phyloP scores from a whole-genome alignment of 2,329 filamentous ascomycete species.

The Trichoderma citrinoviride region DNA sequence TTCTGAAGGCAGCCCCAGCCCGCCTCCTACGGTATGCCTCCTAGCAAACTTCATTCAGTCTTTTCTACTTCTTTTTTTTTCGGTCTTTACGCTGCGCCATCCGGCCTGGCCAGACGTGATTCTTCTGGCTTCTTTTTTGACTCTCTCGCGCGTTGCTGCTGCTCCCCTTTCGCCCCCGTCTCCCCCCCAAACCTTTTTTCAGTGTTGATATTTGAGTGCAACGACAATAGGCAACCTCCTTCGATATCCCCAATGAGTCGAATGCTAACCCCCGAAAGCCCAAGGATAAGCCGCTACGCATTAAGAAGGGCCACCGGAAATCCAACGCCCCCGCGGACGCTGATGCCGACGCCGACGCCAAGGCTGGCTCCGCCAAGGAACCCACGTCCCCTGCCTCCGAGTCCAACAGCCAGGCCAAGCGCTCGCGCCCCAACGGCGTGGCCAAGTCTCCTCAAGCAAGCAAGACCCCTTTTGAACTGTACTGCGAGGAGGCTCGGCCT shows the following conservation, averaged over 20 bases:
- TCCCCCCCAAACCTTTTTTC: constrained; percentile 24
- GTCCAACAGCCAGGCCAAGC: constrained; percentile 39
- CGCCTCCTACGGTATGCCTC: constrained; percentile 68
- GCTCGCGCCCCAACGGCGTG: constrained; percentile 40
- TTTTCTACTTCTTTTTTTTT: not conserved
- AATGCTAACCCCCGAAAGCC: constrained; percentile 53
- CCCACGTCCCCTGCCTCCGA: constrained; percentile 51
- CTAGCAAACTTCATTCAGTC: not conserved
- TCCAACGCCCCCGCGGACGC: constrained; percentile 42
- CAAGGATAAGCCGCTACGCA: constrained; percentile 73
- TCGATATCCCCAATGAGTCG: constrained; percentile 34
- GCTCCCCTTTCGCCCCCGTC: constrained; percentile 11
- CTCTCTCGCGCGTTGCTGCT: not conserved
- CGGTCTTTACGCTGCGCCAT: not conserved
- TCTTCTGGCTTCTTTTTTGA: not conserved
- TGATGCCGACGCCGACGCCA: constrained; percentile 38
- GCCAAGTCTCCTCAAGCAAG: constrained; percentile 43
- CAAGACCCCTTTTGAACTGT: constrained; percentile 53
- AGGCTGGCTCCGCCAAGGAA: constrained; percentile 46
- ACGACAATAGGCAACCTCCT: constrained; percentile 33
- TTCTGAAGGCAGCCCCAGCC: constrained; percentile 74
- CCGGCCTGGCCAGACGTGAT: constrained; percentile 10
- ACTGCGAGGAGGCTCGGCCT: constrained; percentile 50
- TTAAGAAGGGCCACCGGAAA: constrained; percentile 70
- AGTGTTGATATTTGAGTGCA: constrained; percentile 37